Conservation (phyloP, 371 early-diverging fungal species). For the Circinella minor region DNA sequence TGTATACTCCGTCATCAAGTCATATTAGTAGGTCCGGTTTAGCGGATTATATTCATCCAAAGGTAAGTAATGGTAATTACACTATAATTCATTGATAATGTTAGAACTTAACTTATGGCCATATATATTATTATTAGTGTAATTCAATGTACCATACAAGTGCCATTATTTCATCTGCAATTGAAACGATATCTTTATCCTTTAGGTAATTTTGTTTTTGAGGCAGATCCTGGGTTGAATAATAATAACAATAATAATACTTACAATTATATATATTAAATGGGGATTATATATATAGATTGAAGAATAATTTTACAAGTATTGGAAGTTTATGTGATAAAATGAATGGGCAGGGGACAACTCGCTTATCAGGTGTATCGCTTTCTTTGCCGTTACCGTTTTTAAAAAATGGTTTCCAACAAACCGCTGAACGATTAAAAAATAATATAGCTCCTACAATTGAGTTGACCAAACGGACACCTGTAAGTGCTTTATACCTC, state of each 20-base stretch:
- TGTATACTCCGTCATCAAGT: constrained; percentile 41
- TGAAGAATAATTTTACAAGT: constrained; percentile 40
- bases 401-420: constrained; percentile 24
- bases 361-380: constrained; percentile 49
- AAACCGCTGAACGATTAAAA: constrained; percentile 22
- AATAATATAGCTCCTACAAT: constrained; percentile 15
- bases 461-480: background rate
- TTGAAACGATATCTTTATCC: constrained; percentile 65
- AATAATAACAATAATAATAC: too few species aligned
- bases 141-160: constrained; percentile 66
- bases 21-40: constrained; percentile 31
- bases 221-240: background rate
- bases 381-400: constrained; percentile 55
- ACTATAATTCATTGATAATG: background rate
- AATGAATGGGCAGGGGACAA: constrained; percentile 55
- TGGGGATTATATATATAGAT: constrained; percentile 22
- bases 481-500: background rate
- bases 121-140: constrained; percentile 25
- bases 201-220: constrained; percentile 41
- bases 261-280: too few species aligned
- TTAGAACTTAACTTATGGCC: background rate
- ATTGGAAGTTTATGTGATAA: constrained; percentile 47
- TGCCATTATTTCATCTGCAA: constrained; percentile 66
- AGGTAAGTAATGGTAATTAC: constrained; percentile 17
- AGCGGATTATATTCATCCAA: constrained; percentile 30